Conservation (phyloP, 2,329 filamentous ascomycete species). For the Alternaria hordeiaustralica region DNA sequence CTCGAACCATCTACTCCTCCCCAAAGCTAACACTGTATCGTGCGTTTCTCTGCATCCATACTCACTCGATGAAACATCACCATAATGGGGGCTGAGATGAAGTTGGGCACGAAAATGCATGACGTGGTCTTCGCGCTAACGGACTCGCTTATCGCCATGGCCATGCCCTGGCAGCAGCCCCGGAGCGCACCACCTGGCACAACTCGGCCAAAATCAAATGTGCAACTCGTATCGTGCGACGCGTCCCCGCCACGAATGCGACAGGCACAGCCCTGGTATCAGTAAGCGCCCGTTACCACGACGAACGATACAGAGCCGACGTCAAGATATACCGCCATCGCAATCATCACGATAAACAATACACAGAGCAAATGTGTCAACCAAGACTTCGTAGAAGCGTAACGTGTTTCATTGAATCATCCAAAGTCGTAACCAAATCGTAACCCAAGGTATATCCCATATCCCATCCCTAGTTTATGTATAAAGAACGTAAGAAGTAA, state of each 20-base stretch:
- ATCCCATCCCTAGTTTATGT: not conserved
- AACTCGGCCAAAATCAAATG: not conserved
- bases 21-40: not conserved
- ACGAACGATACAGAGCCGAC: not conserved
- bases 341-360: not conserved
- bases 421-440: slow-evolving; percentile 1
- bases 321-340: not conserved
- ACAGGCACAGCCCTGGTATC: not conserved
- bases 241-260: not conserved
- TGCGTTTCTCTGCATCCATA: not conserved
- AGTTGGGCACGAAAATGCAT: not conserved
- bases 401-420: slow-evolving; percentile 3
- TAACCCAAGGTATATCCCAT: not conserved
- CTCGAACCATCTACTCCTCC: not conserved
- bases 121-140: not conserved
- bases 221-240: not conserved
- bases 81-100: not conserved
- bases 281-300: not conserved
- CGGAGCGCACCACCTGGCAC: not conserved
- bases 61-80: not conserved
- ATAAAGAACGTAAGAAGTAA: slow-evolving; percentile 6
- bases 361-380: not conserved
- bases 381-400: not conserved
- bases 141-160: not conserved
- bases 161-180: not conserved